These are phyloP conservation scores for Acer negundo DNA, from an alignment of 345 rosid species.

Conservation along the genomic window DNA sequence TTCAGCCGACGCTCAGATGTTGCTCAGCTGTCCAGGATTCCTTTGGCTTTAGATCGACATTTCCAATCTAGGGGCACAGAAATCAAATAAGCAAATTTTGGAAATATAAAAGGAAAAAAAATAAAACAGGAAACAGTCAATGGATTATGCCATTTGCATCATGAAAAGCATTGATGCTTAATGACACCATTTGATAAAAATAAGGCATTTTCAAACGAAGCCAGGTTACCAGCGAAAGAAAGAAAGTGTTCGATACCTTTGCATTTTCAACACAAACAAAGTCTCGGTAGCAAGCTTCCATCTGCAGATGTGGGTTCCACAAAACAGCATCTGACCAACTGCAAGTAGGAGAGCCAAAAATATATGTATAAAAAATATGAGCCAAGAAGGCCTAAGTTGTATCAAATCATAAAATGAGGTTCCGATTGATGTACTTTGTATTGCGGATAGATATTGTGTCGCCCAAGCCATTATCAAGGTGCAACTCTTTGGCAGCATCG, in stretches of 20 bases:
- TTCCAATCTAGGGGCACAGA: slow-evolving; percentile 61
- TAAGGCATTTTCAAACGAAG: slow-evolving; percentile 1
- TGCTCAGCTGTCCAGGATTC: slow-evolving; percentile 90
- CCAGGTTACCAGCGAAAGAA: slow-evolving; percentile 1
- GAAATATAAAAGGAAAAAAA: neutral
- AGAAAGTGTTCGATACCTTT: slow-evolving; percentile 50
- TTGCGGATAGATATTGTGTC: slow-evolving; percentile 57
- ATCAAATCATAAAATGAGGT: slow-evolving; percentile 20
- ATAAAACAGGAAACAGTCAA: neutral
- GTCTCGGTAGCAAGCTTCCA: slow-evolving; percentile 94
- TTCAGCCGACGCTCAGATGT: slow-evolving; percentile 57
- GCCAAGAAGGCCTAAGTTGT: neutral
- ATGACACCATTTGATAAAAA: slow-evolving; percentile 8
- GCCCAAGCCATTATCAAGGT: slow-evolving; percentile 88
- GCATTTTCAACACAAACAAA: slow-evolving; percentile 92
- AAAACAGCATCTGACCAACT: slow-evolving; percentile 96
- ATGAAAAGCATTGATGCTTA: neutral
- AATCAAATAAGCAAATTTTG: neutral
- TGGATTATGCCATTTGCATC: neutral
- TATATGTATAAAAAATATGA: neutral
- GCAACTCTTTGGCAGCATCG: slow-evolving; percentile 61
- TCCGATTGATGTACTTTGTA: slow-evolving; percentile 54
- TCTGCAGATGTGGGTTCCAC: slow-evolving; percentile 90
- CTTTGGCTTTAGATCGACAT: slow-evolving; percentile 70
- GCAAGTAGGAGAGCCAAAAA: slow-evolving; percentile 25